Base-by-base conservation (phyloP, 2,329 filamentous ascomycete genomes). In the Penicillium sp. region DNA sequence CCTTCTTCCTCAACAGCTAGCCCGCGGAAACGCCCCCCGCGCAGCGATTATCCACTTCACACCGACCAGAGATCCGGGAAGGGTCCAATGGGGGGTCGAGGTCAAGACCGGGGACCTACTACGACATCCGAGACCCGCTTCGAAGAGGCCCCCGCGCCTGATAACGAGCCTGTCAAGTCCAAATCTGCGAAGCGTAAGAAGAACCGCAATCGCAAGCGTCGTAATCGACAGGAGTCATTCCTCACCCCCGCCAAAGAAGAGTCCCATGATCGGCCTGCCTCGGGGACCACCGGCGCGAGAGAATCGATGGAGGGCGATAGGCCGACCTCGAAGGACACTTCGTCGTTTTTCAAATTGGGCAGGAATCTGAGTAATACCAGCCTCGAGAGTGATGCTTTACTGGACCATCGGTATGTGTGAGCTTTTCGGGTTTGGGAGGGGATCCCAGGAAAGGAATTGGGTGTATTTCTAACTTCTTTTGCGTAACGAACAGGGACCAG, bases 321-420 rank as follows among this genome's bases (percentile, higher is more conserved):
- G 54, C 51, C 63, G 36, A 63, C 55, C 29, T 51, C 67, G 18
- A 67, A 59, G 47, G 64, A 64, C n/a, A 52, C 57, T 58, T 72
- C 73, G 49, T 77, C 78, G 55, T 83, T 85, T 67, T 86, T 86
- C 68, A 77, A 80, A 36, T 67, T 84, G 48, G 67, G 78, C 7
- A 74, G 77, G 40, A 91, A 89, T 69, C 69, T 87, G 59, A 97
- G 93, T 76, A 87, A 83, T 65, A 92, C 90, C 1, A 97, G 93
- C 72, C 78, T 97, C 59, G 93, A 97, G 63, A 97, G 92, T 71
- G 88, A 96, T 69, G 87, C 85, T 7, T 77, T 97, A 62, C 78
- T 97, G 16, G 93, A 97, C 74, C 93, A 97, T 73, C 85, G 91
- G 86, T 89, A 76, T 58, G 76, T 59, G 26, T 24, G n/a, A 19